A percentile compares a stretch with the other conserved stretches of the same genome.
phyloP scores from a whole-genome alignment of 768 basidiomycete genomes.

The Termitomyces sp. region DNA sequence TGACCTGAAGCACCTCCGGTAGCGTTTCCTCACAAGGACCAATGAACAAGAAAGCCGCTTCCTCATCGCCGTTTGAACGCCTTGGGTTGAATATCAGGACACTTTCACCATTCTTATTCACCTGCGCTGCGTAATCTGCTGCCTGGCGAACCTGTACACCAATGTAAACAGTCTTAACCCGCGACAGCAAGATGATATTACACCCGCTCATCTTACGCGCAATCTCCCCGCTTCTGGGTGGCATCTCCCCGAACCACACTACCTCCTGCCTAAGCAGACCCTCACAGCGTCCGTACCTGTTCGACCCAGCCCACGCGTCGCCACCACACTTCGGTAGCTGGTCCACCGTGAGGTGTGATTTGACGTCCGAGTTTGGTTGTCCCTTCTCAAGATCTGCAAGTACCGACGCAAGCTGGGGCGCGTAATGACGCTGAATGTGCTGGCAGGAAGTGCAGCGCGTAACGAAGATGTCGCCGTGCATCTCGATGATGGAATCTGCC shows the following conservation, averaged over 20 bases:
- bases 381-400: conserved; percentile 23
- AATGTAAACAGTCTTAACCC: not conserved
- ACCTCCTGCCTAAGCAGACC: conserved; percentile 34
- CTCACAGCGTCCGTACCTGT: conserved; percentile 25
- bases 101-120: conserved; percentile 28
- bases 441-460: conserved; percentile 32
- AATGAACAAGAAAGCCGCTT: conserved; percentile 42
- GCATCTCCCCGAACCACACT: conserved; percentile 41
- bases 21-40: conserved; percentile 41
- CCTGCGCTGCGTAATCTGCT: conserved; percentile 24
- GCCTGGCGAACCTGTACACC: conserved; percentile 28
- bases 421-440: conserved; percentile 20
- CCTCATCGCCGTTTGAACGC: conserved; percentile 25
- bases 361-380: not conserved
- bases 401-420: conserved; percentile 24
- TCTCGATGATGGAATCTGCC: conserved; percentile 35
- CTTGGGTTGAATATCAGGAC: conserved; percentile 36
- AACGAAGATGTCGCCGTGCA: conserved; percentile 46
- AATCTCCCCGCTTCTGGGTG: conserved; percentile 28
- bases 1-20: conserved; percentile 28
- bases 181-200: conserved; percentile 16
- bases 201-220: conserved; percentile 22
- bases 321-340: conserved; percentile 25
- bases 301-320: conserved; percentile 17
- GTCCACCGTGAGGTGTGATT: conserved; percentile 16